These are phyloP conservation scores for Ceriops zippeliana DNA, from an alignment of 345 rosid species.

Conservation along the genomic window DNA sequence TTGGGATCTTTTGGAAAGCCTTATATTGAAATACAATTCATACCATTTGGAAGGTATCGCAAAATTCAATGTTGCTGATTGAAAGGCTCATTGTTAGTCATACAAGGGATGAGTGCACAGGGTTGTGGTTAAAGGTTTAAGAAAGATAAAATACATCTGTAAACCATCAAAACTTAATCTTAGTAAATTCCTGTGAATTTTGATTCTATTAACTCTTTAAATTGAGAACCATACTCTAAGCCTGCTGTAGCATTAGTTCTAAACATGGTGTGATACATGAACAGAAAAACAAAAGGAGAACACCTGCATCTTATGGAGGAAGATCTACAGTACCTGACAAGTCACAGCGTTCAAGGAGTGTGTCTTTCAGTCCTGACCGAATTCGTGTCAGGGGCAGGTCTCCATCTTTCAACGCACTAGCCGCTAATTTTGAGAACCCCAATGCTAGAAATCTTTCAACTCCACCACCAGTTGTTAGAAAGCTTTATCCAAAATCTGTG, in stretches of 20 bases:
- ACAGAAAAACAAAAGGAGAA: constrained; percentile 93
- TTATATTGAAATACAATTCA: not conserved
- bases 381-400: constrained; percentile 98
- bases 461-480: constrained; percentile 92
- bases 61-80: not conserved
- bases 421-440: constrained; percentile 87
- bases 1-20: not conserved
- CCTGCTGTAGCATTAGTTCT: not conserved
- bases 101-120: too few species aligned
- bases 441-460: constrained; percentile 86
- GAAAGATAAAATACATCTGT: too few species aligned
- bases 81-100: not conserved
- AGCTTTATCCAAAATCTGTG: constrained; percentile 84
- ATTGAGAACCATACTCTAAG: not conserved
- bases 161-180: too few species aligned
- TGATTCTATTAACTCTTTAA: not conserved
- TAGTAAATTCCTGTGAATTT: not conserved
- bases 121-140: too few species aligned
- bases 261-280: constrained; percentile 11
- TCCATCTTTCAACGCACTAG: constrained; percentile 95
- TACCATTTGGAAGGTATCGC: too few species aligned
- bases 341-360: constrained; percentile 92
- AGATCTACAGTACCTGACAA: constrained; percentile 84
- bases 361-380: constrained; percentile 95
- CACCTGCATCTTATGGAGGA: constrained; percentile 73